phyloP scores from a whole-genome alignment of 306 rosid genomes.

The Canavalia ensiformis region DNA sequence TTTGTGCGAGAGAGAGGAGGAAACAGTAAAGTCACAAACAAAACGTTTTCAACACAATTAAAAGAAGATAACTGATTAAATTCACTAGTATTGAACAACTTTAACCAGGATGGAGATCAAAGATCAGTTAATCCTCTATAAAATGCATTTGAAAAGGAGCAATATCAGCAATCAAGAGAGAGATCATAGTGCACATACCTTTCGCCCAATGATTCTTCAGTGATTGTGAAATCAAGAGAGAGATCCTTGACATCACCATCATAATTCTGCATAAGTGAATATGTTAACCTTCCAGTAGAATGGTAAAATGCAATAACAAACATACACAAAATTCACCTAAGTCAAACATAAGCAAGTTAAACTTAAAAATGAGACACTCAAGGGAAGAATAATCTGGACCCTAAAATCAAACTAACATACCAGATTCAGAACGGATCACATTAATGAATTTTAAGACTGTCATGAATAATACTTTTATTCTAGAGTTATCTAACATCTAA shows the following conservation, averaged over 20 bases:
- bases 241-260: slow-evolving; percentile 88
- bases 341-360: slow-evolving; percentile 6
- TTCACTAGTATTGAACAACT: slow-evolving; percentile 90
- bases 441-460: slow-evolving; percentile 33
- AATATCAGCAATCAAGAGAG: slow-evolving; percentile 71
- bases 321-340: slow-evolving; percentile 30
- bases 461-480: slow-evolving; percentile 27
- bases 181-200: slow-evolving; percentile 75
- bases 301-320: slow-evolving; percentile 40
- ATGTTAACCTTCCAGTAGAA: slow-evolving; percentile 37
- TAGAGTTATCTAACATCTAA: slow-evolving; percentile 16
- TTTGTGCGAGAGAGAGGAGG: slow-evolving; percentile 23
- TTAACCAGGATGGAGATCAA: slow-evolving; percentile 96
- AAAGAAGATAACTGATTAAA: slow-evolving; percentile 87
- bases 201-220: slow-evolving; percentile 93
- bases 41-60: slow-evolving; percentile 34
- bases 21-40: slow-evolving; percentile 33
- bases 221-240: slow-evolving; percentile 91
- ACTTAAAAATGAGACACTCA: slow-evolving; percentile 26
- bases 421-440: slow-evolving; percentile 28
- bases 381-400: slow-evolving; percentile 26
- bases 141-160: slow-evolving; percentile 85
- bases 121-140: slow-evolving; percentile 92
- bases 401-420: slow-evolving; percentile 24
- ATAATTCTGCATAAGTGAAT: slow-evolving; percentile 73